Evolutionary conservation across 1,139 yeast species (phyloP).

Genomic region (Kodamaea alishanica): DNA sequence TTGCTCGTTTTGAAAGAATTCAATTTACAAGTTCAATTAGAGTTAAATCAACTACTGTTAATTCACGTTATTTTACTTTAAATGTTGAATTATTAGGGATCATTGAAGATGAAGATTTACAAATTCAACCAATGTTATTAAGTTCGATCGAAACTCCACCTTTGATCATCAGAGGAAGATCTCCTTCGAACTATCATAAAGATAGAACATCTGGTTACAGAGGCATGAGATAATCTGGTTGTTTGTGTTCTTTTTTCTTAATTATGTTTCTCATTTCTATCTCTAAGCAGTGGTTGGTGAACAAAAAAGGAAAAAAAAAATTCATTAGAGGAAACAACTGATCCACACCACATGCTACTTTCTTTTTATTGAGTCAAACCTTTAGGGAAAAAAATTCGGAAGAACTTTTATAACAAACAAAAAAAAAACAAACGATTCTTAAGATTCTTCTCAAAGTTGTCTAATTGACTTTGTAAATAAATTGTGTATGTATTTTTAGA

Average conservation of each 20-base stretch:
- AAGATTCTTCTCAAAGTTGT: no score
- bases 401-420: no score
- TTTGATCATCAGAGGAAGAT: constrained; percentile 62
- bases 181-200: constrained; percentile 59
- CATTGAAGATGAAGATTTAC: constrained; percentile 37
- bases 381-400: no score
- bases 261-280: no score
- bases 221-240: constrained; percentile 16
- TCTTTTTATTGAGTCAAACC: no score
- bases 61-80: constrained; percentile 48
- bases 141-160: constrained; percentile 56
- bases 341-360: no score
- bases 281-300: no score
- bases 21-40: constrained; percentile 64
- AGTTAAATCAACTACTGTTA: constrained; percentile 45
- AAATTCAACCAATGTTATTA: constrained; percentile 39
- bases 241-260: background rate
- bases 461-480: background rate
- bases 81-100: constrained; percentile 54
- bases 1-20: constrained; percentile 64
- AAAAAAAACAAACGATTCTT: no score
- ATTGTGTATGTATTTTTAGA: constrained; percentile 8
- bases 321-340: no score
- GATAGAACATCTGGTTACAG: constrained; percentile 41
- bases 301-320: no score